Conservation (phyloP, 257 asterid species). For the Solanum paucissectum region DNA sequence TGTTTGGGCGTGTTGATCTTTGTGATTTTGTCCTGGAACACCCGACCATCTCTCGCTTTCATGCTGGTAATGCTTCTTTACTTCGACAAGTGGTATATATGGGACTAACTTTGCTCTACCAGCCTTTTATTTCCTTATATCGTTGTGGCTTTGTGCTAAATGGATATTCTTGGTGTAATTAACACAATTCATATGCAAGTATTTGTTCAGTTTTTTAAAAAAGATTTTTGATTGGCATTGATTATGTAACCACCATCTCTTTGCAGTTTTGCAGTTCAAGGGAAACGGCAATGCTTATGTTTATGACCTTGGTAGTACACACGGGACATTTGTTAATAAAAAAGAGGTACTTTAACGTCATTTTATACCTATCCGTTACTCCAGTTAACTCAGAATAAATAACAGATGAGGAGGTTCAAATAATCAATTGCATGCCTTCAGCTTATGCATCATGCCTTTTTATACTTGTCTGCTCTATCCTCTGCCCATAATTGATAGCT, state of each 20-base stretch:
- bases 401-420: neutral
- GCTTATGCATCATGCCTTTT: neutral
- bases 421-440: neutral
- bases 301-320: conserved; percentile 92
- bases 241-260: conserved; percentile 10
- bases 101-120: neutral
- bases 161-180: neutral
- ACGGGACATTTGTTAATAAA: conserved; percentile 86
- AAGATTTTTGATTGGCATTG: neutral
- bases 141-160: neutral
- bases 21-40: conserved; percentile 94
- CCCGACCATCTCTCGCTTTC: conserved; percentile 92
- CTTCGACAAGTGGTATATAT: neutral
- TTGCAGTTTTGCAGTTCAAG: conserved; percentile 83
- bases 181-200: neutral
- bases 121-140: neutral
- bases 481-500: neutral
- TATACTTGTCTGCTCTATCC: neutral
- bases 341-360: conserved; percentile 41
- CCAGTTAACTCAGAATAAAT: neutral
- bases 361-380: neutral
- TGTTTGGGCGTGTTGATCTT: conserved; percentile 96
- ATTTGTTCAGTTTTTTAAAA: neutral
- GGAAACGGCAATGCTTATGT: conserved; percentile 62
- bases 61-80: conserved; percentile 59